Evolutionary conservation across 345 rosid genomes (phyloP), one percentile per base, ranked within the genome.

Genomic region (Leavenworthia alabamica): DNA sequence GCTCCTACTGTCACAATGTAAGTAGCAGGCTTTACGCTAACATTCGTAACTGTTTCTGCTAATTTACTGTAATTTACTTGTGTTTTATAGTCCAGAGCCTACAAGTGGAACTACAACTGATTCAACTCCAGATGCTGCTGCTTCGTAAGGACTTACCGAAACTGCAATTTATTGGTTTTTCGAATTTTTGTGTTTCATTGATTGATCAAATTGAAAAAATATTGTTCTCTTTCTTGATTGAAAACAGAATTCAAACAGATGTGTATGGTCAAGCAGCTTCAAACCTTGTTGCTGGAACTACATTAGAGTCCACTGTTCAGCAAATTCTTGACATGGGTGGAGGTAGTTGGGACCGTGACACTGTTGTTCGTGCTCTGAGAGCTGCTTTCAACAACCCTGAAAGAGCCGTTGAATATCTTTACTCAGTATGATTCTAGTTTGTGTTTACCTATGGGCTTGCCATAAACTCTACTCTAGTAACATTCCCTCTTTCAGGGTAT

Each of bases 311-410:
- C 47, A 57, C 88, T 28, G 72, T 93, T 60, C 96, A 93, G 73
- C 90, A 93, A 67, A 93, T 93, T 78, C 81, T 93, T 64, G 97
- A 89, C 70, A 86, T 93, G 88, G 99, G 97, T 56, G 99, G 97
- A 56, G 96, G 97, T 44, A 80, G 83, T 33, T 89, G 97, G 97
- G 95, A 87, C 58, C 87, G 96, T 71, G 97, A 86, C 44, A 84
- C 83, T 27, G 92, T 89, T 73, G 71, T 81, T 29, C 94, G 86
- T 16, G 97, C 99, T 44, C 88, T 93, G 33, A 83, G 96, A 46
- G 97, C 96, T 42, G 99, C 96, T 57, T 93, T 56, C 75, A 93
- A 89, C 78, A 89, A 89, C 36, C 99, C 97, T 5, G 97, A 87
- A 78, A 85, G 97, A 71, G 99, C 99, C 60, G 96, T 93, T 50